Evolutionary conservation across 1,284 basidiomycete genomes (phyloP), one percentile per base, ranked within the genome.

Genomic region (Irpex lacteus): DNA sequence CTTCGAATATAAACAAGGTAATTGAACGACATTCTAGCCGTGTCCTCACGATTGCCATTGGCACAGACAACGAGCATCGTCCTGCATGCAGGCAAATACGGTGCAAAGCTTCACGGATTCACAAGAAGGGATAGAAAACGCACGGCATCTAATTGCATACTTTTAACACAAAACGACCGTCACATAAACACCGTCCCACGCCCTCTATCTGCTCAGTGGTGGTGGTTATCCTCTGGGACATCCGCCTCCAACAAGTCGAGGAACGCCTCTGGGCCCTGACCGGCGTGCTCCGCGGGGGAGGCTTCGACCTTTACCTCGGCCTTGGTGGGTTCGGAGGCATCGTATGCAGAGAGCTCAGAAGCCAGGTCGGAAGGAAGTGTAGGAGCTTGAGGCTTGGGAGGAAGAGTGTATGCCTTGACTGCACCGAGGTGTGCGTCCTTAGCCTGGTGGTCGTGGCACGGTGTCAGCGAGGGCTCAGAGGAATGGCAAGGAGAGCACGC

Each of bases 401-500:
- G 94, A 19, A 85, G 75, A 37, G 84, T 74, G 83, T 89, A 95
- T 56, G 82, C 70, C 78, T 94, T 94, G 66, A 96, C 94, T 64
- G 76, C 80, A 64, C 91, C 90, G 70, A 93, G 85, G 77, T 95
- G 92, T 60, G 93, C 93, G 77, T 95, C 91, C 77, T 91, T 89
- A 67, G 87, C 84, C 93, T 95, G 69, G 49, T 26, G 59, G 63
- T 37, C 37, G 52, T 53, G 50, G 61, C 9, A 44, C 2, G 18
- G 15, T 26, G 19, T 62, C 56, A 61, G 59, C 8, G 53, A 58
- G 58, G 50, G 55, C 26, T 26, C 44, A 18, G 26, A 9, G 18
- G n/a, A 7, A 57, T 15, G 11, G 37, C 13, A 38, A n/a, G 38
- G 40, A 53, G 26, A 40, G 53, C 32, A 81, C 84, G 69, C 68